A percentile compares a stretch with the other conserved stretches of the same genome.
phyloP scores from a whole-genome alignment of 2,329 filamentous ascomycete genomes.

The Ceratocystis cacaofunesta region DNA sequence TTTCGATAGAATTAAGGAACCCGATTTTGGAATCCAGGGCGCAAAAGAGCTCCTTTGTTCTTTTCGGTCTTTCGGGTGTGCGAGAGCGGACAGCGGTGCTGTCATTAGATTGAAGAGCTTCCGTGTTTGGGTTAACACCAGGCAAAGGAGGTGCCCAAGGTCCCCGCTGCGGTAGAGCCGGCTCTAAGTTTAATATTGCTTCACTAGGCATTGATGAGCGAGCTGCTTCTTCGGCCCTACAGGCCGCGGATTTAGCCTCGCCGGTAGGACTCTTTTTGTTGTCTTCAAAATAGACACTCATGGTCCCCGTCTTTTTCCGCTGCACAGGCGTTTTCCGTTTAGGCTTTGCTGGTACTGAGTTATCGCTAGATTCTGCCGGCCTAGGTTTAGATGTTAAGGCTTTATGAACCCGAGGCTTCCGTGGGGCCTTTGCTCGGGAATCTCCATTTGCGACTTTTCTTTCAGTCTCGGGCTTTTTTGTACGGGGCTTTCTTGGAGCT shows the following conservation, averaged over 20 bases:
- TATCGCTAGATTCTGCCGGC: not conserved
- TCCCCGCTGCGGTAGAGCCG: slow-evolving; percentile 8
- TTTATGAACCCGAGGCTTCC: slow-evolving; percentile 1
- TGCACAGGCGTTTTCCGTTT: slow-evolving; percentile 1
- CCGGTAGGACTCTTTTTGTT: not conserved
- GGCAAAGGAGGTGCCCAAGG: slow-evolving; percentile 9
- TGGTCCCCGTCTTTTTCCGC: slow-evolving; percentile 4
- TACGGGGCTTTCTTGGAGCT: not conserved
- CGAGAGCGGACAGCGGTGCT: not conserved
- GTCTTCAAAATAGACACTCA: not conserved
- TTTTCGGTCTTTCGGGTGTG: not conserved
- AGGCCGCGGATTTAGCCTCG: not conserved
- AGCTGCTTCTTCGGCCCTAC: not conserved
- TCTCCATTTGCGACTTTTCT: not conserved
- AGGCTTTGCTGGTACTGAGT: not conserved
- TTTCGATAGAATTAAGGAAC: not conserved
- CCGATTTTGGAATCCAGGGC: not conserved
- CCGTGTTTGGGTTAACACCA: not conserved
- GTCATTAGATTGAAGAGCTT: not conserved
- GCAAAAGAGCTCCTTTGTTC: not conserved
- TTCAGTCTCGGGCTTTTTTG: slow-evolving; percentile 3
- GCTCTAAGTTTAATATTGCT: slow-evolving; percentile 10
- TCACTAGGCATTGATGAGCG: not conserved
- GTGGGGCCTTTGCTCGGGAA: slow-evolving; percentile 3
- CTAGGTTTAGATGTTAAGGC: not conserved